phyloP scores from a whole-genome alignment of 192 early-diverging fungal genomes.

The Phlyctochytrium bullatum region DNA sequence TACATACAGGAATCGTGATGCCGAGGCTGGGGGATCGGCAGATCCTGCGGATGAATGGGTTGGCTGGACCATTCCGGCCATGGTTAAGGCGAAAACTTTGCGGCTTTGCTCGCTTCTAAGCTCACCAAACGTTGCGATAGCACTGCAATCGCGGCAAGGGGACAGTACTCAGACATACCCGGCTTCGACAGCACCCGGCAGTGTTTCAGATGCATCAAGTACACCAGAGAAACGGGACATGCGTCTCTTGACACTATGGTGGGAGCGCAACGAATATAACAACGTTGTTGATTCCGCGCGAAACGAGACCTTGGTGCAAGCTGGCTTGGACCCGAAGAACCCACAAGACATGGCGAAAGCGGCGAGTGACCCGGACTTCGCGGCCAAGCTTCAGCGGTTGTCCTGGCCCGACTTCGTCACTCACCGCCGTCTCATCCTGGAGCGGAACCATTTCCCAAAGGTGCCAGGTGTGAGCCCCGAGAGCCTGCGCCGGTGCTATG shows the following conservation, averaged over 20 bases:
- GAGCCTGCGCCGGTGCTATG: no score
- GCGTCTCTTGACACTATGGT: slow-evolving; percentile 23
- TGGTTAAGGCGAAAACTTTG: slow-evolving; percentile 22
- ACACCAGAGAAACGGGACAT: neutral
- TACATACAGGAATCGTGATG: neutral
- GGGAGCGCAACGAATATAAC: slow-evolving; percentile 49
- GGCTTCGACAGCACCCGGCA: neutral
- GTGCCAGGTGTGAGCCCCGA: no score
- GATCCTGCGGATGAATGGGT: slow-evolving; percentile 13
- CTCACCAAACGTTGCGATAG: neutral
- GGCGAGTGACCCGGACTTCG: no score
- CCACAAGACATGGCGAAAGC: no score
- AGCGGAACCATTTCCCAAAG: no score
- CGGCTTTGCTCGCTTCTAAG: slow-evolving; percentile 31
- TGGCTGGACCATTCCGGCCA: slow-evolving; percentile 37
- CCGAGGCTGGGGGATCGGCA: neutral
- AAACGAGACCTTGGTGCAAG: no score
- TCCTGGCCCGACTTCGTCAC: no score
- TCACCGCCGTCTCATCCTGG: no score
- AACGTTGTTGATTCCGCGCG: no score
- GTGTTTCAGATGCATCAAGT: neutral
- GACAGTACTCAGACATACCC: neutral
- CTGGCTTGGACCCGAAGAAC: no score
- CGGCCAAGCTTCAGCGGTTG: no score
- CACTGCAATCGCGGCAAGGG: neutral